A percentile compares a stretch with the other conserved stretches of the same genome.
phyloP scores from a whole-genome alignment of 768 basidiomycete species.

The Clitopilus passeckerianus region DNA sequence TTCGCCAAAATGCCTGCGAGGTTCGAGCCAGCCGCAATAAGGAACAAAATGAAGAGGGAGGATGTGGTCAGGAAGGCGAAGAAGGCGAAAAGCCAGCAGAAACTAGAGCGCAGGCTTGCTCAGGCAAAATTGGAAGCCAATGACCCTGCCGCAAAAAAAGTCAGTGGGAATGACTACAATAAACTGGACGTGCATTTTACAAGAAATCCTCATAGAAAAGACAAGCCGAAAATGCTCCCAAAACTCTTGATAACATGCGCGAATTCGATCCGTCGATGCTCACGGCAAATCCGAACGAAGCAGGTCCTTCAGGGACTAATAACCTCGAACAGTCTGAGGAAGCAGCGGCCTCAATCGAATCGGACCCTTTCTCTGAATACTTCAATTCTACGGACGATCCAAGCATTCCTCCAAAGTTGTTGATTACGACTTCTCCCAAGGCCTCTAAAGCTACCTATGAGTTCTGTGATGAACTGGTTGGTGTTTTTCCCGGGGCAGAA shows the following conservation, averaged over 20 bases:
- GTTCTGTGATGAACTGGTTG: conserved; percentile 88
- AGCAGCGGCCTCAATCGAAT: conserved; percentile 60
- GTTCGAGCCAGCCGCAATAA: conserved; percentile 65
- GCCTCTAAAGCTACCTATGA: conserved; percentile 87
- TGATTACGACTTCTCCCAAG: conserved; percentile 87
- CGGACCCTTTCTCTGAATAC: conserved; percentile 76
- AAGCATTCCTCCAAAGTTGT: conserved; percentile 73
- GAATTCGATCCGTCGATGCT: conserved; percentile 74
- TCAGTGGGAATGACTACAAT: conserved; percentile 22
- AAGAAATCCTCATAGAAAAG: conserved; percentile 53
- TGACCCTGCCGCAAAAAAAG: conserved; percentile 77
- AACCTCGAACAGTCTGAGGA: conserved; percentile 43
- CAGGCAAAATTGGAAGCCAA: conserved; percentile 71
- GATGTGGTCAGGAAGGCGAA: conserved; percentile 70
- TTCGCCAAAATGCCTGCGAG: conserved; percentile 49
- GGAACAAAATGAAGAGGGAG: conserved; percentile 87
- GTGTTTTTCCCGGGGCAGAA: conserved; percentile 89
- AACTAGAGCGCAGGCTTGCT: conserved; percentile 76
- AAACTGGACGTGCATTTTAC: background rate
- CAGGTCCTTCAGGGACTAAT: conserved; percentile 26
- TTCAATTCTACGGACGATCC: conserved; percentile 67
- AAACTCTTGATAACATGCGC: conserved; percentile 90
- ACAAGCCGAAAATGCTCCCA: conserved; percentile 78
- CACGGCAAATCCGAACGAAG: conserved; percentile 43
- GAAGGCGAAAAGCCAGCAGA: conserved; percentile 73